A percentile compares a stretch with the other conserved stretches of the same genome.
phyloP scores from a whole-genome alignment of 768 basidiomycete species.

The Pleurotus djamor region DNA sequence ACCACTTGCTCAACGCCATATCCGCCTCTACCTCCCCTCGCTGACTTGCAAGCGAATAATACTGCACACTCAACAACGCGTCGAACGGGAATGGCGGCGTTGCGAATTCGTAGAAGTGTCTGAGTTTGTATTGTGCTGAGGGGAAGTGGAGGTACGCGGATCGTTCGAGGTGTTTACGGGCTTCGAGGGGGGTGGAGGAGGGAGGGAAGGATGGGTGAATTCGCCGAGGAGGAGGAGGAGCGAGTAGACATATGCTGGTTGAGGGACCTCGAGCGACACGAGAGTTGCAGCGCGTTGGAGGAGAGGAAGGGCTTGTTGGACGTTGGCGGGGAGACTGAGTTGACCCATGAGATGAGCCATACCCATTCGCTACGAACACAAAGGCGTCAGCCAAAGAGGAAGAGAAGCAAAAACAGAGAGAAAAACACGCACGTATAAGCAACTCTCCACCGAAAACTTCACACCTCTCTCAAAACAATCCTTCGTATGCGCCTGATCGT shows the following conservation, averaged over 20 bases:
- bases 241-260: constrained; percentile 88
- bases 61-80: constrained; percentile 86
- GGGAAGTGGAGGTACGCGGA: constrained; percentile 85
- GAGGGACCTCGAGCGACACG: constrained; percentile 73
- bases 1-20: constrained; percentile 98
- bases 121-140: constrained; percentile 90
- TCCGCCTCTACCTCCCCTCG: constrained; percentile 91
- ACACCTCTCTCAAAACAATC: constrained; percentile 89
- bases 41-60: constrained; percentile 81
- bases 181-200: constrained; percentile 56
- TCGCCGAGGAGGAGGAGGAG: constrained; percentile 84
- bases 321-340: constrained; percentile 57
- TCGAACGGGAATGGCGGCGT: constrained; percentile 84
- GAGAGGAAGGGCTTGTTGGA: constrained; percentile 61
- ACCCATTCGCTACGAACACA: constrained; percentile 67
- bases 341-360: constrained; percentile 93
- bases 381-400: constrained; percentile 6
- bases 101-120: constrained; percentile 91
- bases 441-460: constrained; percentile 71
- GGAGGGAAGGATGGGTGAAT: constrained; percentile 66
- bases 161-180: constrained; percentile 75
- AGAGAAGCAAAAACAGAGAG: background rate
- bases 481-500: constrained; percentile 67
- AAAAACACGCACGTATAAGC: constrained; percentile 63
- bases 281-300: constrained; percentile 77